These are phyloP conservation scores for Candida railenensis DNA, from an alignment of 805 yeast species.

Conservation along the genomic window DNA sequence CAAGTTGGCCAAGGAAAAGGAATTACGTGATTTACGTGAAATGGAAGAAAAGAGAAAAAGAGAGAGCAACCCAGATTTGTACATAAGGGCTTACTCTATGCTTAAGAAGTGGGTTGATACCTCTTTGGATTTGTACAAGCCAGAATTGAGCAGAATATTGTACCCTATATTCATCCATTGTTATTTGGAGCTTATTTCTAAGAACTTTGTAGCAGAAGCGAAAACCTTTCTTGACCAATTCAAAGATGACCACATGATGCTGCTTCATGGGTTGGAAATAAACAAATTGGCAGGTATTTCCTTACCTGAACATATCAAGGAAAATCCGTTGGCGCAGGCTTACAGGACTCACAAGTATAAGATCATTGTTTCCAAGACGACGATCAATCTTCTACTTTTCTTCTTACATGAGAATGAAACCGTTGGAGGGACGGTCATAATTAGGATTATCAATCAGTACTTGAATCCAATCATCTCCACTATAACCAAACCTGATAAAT, in stretches of 20 bases:
- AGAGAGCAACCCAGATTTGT: conserved; percentile 66
- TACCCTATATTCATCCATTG: conserved; percentile 94
- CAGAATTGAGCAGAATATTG: conserved; percentile 78
- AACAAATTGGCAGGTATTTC: conserved; percentile 70
- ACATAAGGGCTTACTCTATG: conserved; percentile 76
- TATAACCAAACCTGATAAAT: conserved; percentile 37
- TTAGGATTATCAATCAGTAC: conserved; percentile 83
- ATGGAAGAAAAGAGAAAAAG: conserved; percentile 43
- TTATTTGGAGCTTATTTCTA: conserved; percentile 73
- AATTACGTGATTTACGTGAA: conserved; percentile 36
- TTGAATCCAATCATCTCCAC: conserved; percentile 52
- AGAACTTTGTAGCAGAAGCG: conserved; percentile 60
- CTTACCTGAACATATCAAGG: conserved; percentile 76
- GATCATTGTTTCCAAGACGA: conserved; percentile 75
- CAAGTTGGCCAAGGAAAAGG: conserved; percentile 38
- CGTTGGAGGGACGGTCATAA: conserved; percentile 85
- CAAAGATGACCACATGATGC: conserved; percentile 64
- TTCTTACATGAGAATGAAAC: conserved; percentile 90
- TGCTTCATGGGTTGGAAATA: conserved; percentile 74
- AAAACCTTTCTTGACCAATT: conserved; percentile 74
- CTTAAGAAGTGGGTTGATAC: conserved; percentile 87
- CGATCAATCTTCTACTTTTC: conserved; percentile 78
- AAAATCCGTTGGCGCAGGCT: conserved; percentile 76
- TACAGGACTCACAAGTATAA: conserved; percentile 73
- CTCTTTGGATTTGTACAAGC: conserved; percentile 86